Evolutionary conservation across 768 basidiomycete species (phyloP).

Genomic region (Suillus placidus): DNA sequence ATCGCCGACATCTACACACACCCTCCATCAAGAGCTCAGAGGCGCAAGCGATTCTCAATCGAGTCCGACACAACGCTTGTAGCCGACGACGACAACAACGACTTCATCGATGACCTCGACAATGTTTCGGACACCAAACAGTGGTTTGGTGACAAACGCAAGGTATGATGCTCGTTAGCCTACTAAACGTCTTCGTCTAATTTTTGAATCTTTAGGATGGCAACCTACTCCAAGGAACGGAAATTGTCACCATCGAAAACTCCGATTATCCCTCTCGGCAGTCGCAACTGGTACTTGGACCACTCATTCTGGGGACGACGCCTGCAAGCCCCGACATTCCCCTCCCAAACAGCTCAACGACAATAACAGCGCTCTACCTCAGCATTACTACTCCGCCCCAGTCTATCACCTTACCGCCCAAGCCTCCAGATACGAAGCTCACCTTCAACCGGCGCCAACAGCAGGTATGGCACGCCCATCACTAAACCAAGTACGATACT

Average conservation of each 20-base stretch:
- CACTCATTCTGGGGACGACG: not conserved
- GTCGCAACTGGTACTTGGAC: not conserved
- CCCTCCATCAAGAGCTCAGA: not conserved
- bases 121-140: not conserved
- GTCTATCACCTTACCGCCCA: not conserved
- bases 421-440: not conserved
- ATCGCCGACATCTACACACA: not conserved
- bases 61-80: not conserved
- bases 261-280: not conserved
- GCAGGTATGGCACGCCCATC: not conserved
- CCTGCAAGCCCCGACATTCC: not conserved
- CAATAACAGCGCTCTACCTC: not conserved
- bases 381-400: not conserved
- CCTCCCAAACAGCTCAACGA: not conserved
- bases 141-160: not conserved
- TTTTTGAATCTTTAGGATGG: not conserved
- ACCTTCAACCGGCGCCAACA: not conserved
- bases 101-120: not conserved
- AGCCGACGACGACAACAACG: not conserved
- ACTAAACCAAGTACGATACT: not conserved
- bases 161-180: not conserved
- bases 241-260: not conserved
- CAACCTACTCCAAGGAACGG: not conserved
- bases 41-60: not conserved
- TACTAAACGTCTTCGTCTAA: not conserved